phyloP scores from a whole-genome alignment of 1,139 yeast species.

The Debaryomyces udenii region DNA sequence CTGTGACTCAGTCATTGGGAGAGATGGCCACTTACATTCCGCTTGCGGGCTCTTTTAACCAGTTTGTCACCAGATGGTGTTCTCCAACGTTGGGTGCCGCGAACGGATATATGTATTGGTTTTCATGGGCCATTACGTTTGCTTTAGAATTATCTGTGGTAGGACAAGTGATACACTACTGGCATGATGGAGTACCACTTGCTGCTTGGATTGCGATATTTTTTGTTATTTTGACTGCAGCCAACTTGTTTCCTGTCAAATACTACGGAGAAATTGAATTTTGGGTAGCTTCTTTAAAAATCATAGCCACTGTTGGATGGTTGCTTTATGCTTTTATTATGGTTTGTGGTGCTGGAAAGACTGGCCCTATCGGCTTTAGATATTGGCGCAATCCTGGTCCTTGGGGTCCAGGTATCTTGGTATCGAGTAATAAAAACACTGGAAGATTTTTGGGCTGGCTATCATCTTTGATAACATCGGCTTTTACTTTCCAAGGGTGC shows the following conservation, averaged over 20 bases:
- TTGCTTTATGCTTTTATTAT: constrained; percentile 65
- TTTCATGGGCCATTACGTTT: constrained; percentile 83
- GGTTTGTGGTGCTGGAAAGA: constrained; percentile 71
- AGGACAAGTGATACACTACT: constrained; percentile 72
- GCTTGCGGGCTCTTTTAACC: constrained; percentile 64
- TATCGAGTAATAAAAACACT: constrained; percentile 44
- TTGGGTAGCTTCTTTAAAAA: constrained; percentile 63
- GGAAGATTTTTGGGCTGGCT: constrained; percentile 70
- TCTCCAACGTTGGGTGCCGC: constrained; percentile 78
- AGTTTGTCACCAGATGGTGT: constrained; percentile 59
- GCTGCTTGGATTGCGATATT: constrained; percentile 80
- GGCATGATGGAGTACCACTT: constrained; percentile 74
- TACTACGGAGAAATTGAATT: constrained; percentile 52
- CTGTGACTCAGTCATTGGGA: constrained; percentile 70
- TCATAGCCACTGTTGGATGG: constrained; percentile 73
- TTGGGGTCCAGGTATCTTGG: constrained; percentile 65
- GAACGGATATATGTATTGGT: constrained; percentile 85
- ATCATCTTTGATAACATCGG: constrained; percentile 64
- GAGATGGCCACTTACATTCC: constrained; percentile 79
- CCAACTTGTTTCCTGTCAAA: constrained; percentile 46
- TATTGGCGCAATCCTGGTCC: constrained; percentile 96
- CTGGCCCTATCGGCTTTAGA: constrained; percentile 78
- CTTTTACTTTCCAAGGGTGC: constrained; percentile 79
- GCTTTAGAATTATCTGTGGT: constrained; percentile 81
- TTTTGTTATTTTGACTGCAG: constrained; percentile 39